Percentiles rank a stretch among this genome's conserved stretches.
Conservation (phyloP, 768 basidiomycete genomes). For the Lentinula sp. region DNA sequence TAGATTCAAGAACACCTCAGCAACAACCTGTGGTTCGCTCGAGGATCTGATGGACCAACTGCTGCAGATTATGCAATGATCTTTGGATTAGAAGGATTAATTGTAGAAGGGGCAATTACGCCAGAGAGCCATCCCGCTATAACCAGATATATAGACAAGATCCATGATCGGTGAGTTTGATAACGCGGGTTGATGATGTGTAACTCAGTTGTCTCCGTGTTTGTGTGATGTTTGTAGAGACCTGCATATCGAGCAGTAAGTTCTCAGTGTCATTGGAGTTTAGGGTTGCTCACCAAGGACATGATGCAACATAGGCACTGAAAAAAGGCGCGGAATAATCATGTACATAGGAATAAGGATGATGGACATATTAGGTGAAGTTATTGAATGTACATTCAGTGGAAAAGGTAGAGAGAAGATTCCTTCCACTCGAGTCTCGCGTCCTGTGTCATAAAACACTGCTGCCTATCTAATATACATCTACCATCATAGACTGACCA, state of each 20-base stretch:
- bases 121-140: background rate
- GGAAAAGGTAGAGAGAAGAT: too few species aligned
- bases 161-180: slow-evolving; percentile 4
- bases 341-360: too few species aligned
- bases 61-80: slow-evolving; percentile 2
- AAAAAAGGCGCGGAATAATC: background rate
- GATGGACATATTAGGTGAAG: too few species aligned
- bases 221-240: background rate
- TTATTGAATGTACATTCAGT: too few species aligned
- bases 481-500: too few species aligned
- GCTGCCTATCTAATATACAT: too few species aligned
- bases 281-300: background rate
- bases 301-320: background rate
- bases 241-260: background rate
- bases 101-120: background rate
- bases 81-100: background rate
- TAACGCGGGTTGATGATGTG: background rate
- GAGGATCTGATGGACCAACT: slow-evolving; percentile 2
- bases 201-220: slow-evolving; percentile 20
- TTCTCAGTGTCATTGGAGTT: background rate
- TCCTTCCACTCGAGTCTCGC: too few species aligned
- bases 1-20: slow-evolving; percentile 2
- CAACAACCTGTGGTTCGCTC: slow-evolving; percentile 3
- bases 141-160: background rate
- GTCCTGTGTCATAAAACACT: too few species aligned